A percentile compares a stretch with the other conserved stretches of the same genome.
phyloP scores from a whole-genome alignment of 2,329 filamentous ascomycete species.

The Ascochyta clinopodiicola region DNA sequence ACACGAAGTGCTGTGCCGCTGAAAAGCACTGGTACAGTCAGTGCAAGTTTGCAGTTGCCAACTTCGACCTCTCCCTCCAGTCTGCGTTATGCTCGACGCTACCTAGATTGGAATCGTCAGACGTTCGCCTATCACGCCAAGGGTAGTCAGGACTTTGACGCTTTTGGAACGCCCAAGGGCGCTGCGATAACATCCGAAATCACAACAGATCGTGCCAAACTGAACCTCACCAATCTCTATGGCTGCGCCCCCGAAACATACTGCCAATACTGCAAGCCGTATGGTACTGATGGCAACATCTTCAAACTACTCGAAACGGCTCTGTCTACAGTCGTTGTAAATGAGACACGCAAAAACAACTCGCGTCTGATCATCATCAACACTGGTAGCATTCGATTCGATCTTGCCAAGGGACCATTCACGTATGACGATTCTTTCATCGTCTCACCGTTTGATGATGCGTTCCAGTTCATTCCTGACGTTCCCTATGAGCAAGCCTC shows the following conservation, averaged over 20 bases:
- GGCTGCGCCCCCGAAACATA: conserved; percentile 68
- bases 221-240: conserved; percentile 64
- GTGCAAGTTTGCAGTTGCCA: conserved; percentile 41
- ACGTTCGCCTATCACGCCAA: conserved; percentile 69
- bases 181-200: conserved; percentile 58
- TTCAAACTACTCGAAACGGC: conserved; percentile 62
- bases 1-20: conserved; percentile 43
- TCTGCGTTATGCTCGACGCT: conserved; percentile 63
- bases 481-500: conserved; percentile 58
- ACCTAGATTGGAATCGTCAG: conserved; percentile 72
- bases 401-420: conserved; percentile 68
- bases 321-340: conserved; percentile 60
- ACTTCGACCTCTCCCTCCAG: conserved; percentile 42
- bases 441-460: conserved; percentile 62
- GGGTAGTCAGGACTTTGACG: conserved; percentile 53
- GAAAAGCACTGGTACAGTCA: conserved; percentile 37
- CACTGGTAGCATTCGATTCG: conserved; percentile 67
- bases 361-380: conserved; percentile 66
- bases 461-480: conserved; percentile 61
- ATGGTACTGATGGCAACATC: conserved; percentile 60
- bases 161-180: conserved; percentile 60
- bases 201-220: conserved; percentile 56
- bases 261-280: conserved; percentile 64
- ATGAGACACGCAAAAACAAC: conserved; percentile 56
- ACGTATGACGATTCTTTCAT: conserved; percentile 63